Conservation (phyloP, 208 protist genomes). For the Herpetomonas tarakana region DNA sequence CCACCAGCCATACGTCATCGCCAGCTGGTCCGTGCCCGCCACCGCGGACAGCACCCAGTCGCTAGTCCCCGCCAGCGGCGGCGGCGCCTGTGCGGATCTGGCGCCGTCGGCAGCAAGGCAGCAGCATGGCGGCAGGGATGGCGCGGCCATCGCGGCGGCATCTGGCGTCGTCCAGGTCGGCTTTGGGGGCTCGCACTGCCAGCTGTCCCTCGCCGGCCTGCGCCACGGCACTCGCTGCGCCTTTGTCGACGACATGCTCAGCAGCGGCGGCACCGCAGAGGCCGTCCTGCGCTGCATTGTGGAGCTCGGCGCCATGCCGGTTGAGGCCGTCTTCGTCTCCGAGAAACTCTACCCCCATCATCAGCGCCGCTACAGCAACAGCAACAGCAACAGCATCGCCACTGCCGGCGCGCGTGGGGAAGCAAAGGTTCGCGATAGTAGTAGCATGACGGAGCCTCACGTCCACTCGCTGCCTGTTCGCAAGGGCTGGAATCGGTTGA, state of each 20-base stretch:
- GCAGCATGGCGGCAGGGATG: no score
- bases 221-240: conserved; percentile 18
- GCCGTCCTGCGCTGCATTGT: conserved; percentile 23
- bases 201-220: conserved; percentile 24
- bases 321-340: conserved; percentile 22
- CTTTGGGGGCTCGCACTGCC: conserved; percentile 26
- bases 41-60: background rate
- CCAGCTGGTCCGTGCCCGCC: conserved; percentile 21
- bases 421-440: no score
- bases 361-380: no score
- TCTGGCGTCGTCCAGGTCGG: conserved; percentile 20
- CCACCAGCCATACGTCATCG: conserved; percentile 27
- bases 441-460: no score
- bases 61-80: background rate
- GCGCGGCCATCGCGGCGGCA: background rate
- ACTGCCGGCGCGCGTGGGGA: no score
- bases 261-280: conserved; percentile 34
- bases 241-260: conserved; percentile 47
- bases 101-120: no score
- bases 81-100: no score
- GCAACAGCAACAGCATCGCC: no score
- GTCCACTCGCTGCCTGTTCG: conserved; percentile 16
- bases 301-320: conserved; percentile 17
- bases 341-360: conserved; percentile 34
- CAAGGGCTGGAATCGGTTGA: conserved; percentile 22